Conservation (phyloP, 768 basidiomycete genomes). For the Tylopilus plumbeoviolaceoides region DNA sequence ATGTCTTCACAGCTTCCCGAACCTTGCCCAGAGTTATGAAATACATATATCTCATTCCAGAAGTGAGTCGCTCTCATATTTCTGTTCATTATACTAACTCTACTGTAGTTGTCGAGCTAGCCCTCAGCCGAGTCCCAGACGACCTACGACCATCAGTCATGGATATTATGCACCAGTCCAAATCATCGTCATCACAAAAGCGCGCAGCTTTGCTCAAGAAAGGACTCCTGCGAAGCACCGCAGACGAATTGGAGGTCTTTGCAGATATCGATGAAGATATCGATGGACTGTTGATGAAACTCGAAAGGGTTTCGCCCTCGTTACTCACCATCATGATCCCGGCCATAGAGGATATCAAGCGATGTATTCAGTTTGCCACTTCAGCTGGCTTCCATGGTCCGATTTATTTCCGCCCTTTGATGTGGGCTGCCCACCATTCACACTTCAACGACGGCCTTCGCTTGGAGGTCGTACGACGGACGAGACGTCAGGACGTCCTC, state of each 20-base stretch:
- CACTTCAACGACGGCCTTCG: constrained; percentile 73
- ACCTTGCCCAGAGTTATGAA: constrained; percentile 61
- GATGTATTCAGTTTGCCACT: constrained; percentile 53
- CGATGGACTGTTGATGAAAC: constrained; percentile 47
- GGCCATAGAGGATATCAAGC: constrained; percentile 57
- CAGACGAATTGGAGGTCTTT: constrained; percentile 73
- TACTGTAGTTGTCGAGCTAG: constrained; percentile 58
- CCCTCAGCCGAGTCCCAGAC: constrained; percentile 57
- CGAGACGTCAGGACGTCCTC: constrained; percentile 64
- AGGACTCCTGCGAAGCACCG: constrained; percentile 58
- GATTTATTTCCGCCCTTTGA: constrained; percentile 67
- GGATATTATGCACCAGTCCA: constrained; percentile 63
- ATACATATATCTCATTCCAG: constrained; percentile 76
- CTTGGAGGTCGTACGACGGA: constrained; percentile 67
- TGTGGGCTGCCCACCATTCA: constrained; percentile 60
- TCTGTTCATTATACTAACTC: constrained; percentile 1
- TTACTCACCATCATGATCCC: constrained; percentile 47
- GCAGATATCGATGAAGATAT: constrained; percentile 63
- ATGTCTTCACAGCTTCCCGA: constrained; percentile 69
- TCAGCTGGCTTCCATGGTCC: constrained; percentile 60
- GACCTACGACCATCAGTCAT: constrained; percentile 52
- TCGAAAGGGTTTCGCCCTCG: constrained; percentile 59
- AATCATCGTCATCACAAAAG: constrained; percentile 65
- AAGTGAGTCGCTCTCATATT: constrained; percentile 38
- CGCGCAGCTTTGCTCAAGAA: constrained; percentile 65